Conservation (phyloP, 2,329 filamentous ascomycete genomes). For the Clonostachys solani region DNA sequence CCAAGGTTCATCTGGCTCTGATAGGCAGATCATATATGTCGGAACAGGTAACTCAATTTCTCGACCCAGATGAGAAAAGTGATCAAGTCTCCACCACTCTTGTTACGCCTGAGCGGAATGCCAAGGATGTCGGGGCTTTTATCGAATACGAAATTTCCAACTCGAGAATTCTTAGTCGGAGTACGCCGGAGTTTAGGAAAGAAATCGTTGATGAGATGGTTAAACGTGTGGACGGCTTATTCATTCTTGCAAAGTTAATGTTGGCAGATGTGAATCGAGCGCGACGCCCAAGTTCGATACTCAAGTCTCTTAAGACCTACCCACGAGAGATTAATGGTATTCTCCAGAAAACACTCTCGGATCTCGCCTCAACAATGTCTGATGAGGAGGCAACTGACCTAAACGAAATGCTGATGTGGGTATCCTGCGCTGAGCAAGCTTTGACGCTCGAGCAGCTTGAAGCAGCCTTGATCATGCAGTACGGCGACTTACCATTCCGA, state of each 20-base stretch:
- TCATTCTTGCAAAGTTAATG: slow-evolving; percentile 46
- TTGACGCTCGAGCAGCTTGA: slow-evolving; percentile 39
- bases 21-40: slow-evolving; percentile 35
- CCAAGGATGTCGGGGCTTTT: slow-evolving; percentile 33
- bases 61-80: slow-evolving; percentile 24
- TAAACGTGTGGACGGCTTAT: slow-evolving; percentile 38
- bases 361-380: slow-evolving; percentile 31
- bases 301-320: slow-evolving; percentile 36
- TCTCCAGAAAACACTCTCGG: slow-evolving; percentile 31
- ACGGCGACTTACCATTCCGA: slow-evolving; percentile 31
- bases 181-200: slow-evolving; percentile 21
- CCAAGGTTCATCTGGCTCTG: slow-evolving; percentile 29
- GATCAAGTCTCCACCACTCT: slow-evolving; percentile 30
- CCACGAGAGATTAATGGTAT: slow-evolving; percentile 38
- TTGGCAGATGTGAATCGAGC: slow-evolving; percentile 41
- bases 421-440: slow-evolving; percentile 35
- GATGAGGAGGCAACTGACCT: slow-evolving; percentile 32
- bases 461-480: slow-evolving; percentile 32
- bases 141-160: slow-evolving; percentile 33
- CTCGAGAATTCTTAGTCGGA: slow-evolving; percentile 27
- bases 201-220: slow-evolving; percentile 32
- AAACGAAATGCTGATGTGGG: slow-evolving; percentile 42
- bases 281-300: slow-evolving; percentile 36
- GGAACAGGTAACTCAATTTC: slow-evolving; percentile 24
- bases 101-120: slow-evolving; percentile 35